Percentiles rank a stretch among this genome's conserved stretches.
These are phyloP conservation scores for Wickerhamomyces sp. DNA, from an alignment of 1,139 yeast genomes.

Conservation along the genomic window DNA sequence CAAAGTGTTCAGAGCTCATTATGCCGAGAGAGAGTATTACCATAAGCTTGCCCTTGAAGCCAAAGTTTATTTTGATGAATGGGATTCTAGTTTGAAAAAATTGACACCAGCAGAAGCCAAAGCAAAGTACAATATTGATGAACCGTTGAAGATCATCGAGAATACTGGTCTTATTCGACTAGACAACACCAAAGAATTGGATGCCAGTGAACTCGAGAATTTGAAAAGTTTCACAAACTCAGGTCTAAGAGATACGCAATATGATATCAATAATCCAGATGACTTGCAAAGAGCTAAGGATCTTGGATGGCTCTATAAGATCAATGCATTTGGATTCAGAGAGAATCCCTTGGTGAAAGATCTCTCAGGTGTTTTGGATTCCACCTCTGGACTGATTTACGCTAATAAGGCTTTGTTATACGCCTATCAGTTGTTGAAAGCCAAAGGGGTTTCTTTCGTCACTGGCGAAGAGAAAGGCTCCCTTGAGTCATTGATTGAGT, in stretches of 20 bases:
- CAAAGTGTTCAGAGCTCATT: constrained; percentile 26
- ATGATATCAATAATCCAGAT: constrained; percentile 24
- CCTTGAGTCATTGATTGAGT: constrained; percentile 5
- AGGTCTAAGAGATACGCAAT: constrained; percentile 29
- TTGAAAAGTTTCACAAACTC: constrained; percentile 25
- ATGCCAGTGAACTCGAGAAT: constrained; percentile 25
- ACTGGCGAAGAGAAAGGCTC: constrained; percentile 13
- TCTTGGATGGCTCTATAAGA: constrained; percentile 24
- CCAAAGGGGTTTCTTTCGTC: constrained; percentile 17
- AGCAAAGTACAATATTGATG: constrained; percentile 12
- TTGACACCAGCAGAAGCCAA: constrained; percentile 10
- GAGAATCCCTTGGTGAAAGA: constrained; percentile 6
- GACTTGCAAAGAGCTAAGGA: constrained; percentile 30
- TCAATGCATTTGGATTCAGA: constrained; percentile 21
- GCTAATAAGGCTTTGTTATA: constrained; percentile 33
- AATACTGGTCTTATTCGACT: constrained; percentile 28
- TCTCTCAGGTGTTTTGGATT: constrained; percentile 30
- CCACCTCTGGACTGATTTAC: constrained; percentile 34
- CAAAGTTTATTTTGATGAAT: constrained; percentile 7
- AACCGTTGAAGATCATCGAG: constrained; percentile 22
- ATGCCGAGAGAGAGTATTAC: constrained; percentile 24
- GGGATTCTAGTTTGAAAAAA: constrained; percentile 9
- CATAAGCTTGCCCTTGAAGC: constrained; percentile 24
- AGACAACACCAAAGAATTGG: constrained; percentile 21
- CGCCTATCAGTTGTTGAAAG: constrained; percentile 24